These are phyloP conservation scores for Auriculariales sp. DNA, from an alignment of 768 basidiomycete genomes.

Conservation along the genomic window DNA sequence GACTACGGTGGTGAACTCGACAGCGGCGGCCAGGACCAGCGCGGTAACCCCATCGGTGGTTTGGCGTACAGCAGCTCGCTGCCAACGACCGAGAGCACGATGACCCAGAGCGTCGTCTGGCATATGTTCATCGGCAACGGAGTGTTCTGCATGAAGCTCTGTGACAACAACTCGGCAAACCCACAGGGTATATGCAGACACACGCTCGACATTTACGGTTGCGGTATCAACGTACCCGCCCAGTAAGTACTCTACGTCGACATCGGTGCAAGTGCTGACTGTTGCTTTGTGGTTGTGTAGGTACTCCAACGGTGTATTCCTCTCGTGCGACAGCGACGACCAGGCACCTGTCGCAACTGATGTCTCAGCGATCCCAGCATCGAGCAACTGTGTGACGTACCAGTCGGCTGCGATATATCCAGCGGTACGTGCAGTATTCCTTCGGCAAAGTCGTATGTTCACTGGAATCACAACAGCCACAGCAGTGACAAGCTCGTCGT, in stretches of 20 bases:
- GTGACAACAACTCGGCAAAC: neutral
- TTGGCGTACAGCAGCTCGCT: neutral
- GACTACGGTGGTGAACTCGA: slow-evolving; percentile 28
- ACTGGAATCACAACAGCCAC: no score
- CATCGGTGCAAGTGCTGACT: no score
- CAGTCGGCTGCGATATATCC: no score
- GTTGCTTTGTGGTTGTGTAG: no score
- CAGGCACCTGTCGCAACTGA: no score
- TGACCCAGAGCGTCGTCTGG: neutral
- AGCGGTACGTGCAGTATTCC: no score
- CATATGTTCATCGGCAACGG: neutral
- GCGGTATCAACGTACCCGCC: neutral
- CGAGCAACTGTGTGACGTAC: no score
- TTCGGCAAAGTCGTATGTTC: no score
- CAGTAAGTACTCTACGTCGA: no score
- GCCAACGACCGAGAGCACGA: neutral
- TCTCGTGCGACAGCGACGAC: slow-evolving; percentile 11
- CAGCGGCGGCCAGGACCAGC: slow-evolving; percentile 20
- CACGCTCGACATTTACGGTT: neutral
- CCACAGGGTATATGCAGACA: neutral
- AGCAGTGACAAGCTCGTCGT: no score
- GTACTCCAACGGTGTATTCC: slow-evolving; percentile 9
- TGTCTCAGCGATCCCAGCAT: no score
- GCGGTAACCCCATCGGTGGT: slow-evolving; percentile 9
- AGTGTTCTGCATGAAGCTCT: slow-evolving; percentile 1